phyloP scores from a whole-genome alignment of 345 rosid genomes.

The Acer negundo region DNA sequence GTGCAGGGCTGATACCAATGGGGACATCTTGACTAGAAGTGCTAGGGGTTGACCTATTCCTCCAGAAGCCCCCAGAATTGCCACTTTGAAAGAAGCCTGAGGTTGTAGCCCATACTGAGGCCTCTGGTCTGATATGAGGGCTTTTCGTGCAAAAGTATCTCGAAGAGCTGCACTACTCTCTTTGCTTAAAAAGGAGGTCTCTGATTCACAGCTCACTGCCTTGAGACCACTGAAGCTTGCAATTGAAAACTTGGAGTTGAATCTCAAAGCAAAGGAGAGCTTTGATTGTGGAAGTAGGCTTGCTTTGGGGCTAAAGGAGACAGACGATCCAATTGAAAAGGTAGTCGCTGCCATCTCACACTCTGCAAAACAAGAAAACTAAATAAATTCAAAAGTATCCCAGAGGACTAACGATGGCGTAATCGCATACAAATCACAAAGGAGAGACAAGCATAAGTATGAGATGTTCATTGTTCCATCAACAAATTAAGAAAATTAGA shows the following conservation, averaged over 20 bases:
- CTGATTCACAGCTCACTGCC: conserved; percentile 54
- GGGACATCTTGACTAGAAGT: conserved; percentile 92
- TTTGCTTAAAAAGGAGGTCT: conserved; percentile 58
- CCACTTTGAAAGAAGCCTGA: conserved; percentile 81
- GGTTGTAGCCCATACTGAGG: conserved; percentile 48
- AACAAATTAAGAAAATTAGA: too few relatives aligned
- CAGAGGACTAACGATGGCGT: neutral
- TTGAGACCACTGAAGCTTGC: conserved; percentile 61
- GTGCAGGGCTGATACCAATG: conserved; percentile 72
- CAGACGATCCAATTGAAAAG: conserved; percentile 56
- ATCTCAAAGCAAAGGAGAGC: conserved; percentile 36
- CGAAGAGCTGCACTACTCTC: conserved; percentile 50
- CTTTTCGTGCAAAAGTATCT: conserved; percentile 39
- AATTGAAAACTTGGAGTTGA: conserved; percentile 41
- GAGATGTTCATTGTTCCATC: neutral
- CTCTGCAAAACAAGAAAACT: conserved; percentile 21
- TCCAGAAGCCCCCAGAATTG: conserved; percentile 92
- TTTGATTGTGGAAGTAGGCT: conserved; percentile 45
- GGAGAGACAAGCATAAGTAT: neutral
- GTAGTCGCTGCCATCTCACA: conserved; percentile 65
- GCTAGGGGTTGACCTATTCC: conserved; percentile 92
- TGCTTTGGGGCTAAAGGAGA: conserved; percentile 47
- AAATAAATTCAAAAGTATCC: neutral
- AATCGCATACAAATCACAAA: neutral
- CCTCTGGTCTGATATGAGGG: conserved; percentile 35